Base-by-base conservation (phyloP, 805 yeast species). In the Myxozyma melibiosi region DNA sequence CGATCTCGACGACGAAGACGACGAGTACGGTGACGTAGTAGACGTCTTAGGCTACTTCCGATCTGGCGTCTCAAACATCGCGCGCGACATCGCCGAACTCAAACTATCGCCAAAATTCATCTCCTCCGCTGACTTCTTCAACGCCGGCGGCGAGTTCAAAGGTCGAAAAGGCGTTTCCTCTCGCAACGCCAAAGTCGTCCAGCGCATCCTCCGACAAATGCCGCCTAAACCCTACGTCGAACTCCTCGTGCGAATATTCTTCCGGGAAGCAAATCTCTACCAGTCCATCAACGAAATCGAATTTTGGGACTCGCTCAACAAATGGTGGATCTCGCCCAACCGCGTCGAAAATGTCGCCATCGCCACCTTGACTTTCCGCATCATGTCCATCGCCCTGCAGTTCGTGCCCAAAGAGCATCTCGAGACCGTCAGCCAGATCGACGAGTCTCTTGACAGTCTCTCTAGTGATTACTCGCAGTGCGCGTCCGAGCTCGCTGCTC, bases 161-260 rank as follows among this genome's bases (percentile, higher is more conserved):
- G n/a, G 41, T 8, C 42, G 42, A 11, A 42, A 42, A 27, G 38
- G 39, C 18, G 30, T 37, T 4, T 48, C 57, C 4, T 50, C 55
- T 4, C 55, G 55, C 14, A 55, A 58, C 46, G 46, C 44, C 13
- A 58, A 60, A 42, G 27, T 53, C 24, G 49, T 57, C 11, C 45
- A 44, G 38, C 53, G 58, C 31, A 37, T 52, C 14, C 51, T 60
- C 13, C 55, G 58, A 27, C 47, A 50, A n/a, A 57, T 60, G 62
- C 64, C 64, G 5, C 64, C 64, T 9, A 25, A 52, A 37, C 61
- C 64, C 4, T 57, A 60, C 38, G 64, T 60, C 39, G 64, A 57
- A 27, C 40, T 53, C 4, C 55, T 60, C 11, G 30, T 55, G 18
- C 34, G 39, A n/a, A 50, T 60, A 25, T 60, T 53, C 24, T 60